Conservation (phyloP, 2,329 filamentous ascomycete genomes). For the Penicillium janthinellum region DNA sequence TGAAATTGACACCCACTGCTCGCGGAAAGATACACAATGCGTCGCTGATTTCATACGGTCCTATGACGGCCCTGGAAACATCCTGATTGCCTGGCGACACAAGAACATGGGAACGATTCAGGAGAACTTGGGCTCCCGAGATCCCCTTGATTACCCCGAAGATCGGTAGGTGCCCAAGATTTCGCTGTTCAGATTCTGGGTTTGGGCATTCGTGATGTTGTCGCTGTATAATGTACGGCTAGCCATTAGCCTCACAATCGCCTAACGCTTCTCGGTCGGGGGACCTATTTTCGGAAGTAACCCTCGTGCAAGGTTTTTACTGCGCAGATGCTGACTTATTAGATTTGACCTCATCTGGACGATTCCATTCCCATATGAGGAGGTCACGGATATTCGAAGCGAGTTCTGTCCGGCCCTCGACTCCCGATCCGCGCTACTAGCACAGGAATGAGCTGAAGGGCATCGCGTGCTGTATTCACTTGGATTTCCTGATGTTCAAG, state of each 20-base stretch:
- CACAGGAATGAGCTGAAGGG: slow-evolving; percentile 22
- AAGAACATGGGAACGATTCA: slow-evolving; percentile 27
- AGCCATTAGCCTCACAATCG: not conserved
- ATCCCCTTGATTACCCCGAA: slow-evolving; percentile 28
- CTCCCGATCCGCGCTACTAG: slow-evolving; percentile 14
- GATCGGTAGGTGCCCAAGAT: slow-evolving; percentile 26
- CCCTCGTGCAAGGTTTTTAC: not conserved
- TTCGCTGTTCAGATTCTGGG: not conserved
- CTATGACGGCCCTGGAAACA: slow-evolving; percentile 30
- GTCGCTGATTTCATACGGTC: slow-evolving; percentile 22
- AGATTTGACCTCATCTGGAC: slow-evolving; percentile 38
- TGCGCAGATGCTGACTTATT: not conserved
- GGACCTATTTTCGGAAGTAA: not conserved
- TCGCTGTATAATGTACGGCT: not conserved
- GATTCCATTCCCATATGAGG: slow-evolving; percentile 30
- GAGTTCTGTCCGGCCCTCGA: slow-evolving; percentile 33
- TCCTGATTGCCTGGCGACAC: slow-evolving; percentile 35
- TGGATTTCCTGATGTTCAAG: not conserved
- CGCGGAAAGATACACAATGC: slow-evolving; percentile 26
- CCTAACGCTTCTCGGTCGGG: not conserved
- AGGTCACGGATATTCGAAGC: slow-evolving; percentile 28
- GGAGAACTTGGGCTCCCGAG: slow-evolving; percentile 21
- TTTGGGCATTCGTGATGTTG: not conserved
- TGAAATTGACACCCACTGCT: slow-evolving; percentile 31
- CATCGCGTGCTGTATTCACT: not conserved